Percentiles rank a stretch among this genome's conserved stretches.
Evolutionary conservation across 1,284 basidiomycete genomes (phyloP).

Genomic region (Tausonia pullulans): DNA sequence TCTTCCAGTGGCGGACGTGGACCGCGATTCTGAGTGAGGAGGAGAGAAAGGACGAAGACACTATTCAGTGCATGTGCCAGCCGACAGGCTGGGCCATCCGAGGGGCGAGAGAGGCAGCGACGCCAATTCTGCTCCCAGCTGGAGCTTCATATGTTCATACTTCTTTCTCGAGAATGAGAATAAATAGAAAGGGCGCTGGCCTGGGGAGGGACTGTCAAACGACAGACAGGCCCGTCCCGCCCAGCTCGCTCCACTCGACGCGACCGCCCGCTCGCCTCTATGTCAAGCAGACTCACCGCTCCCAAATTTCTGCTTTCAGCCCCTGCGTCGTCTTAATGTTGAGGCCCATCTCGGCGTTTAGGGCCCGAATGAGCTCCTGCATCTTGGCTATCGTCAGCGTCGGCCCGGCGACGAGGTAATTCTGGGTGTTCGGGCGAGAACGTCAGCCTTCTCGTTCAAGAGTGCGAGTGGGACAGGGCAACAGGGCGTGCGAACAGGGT

Average conservation of each 20-base stretch:
- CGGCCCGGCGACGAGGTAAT: too few relatives aligned
- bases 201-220: too few relatives aligned
- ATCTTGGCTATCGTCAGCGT: conserved; percentile 4
- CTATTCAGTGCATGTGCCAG: too few relatives aligned
- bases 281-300: conserved; percentile 1
- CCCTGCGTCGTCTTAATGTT: conserved; percentile 6
- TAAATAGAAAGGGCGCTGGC: too few relatives aligned
- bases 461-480: too few relatives aligned
- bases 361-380: not conserved
- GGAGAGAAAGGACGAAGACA: not conserved
- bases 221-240: too few relatives aligned
- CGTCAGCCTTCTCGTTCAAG: too few relatives aligned
- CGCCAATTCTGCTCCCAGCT: not conserved
- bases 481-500: too few relatives aligned
- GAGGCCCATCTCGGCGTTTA: conserved; percentile 6
- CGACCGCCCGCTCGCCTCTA: too few relatives aligned
- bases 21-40: not conserved
- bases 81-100: too few relatives aligned
- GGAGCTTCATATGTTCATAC: not conserved
- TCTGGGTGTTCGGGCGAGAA: too few relatives aligned
- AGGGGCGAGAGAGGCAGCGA: not conserved
- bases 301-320: conserved; percentile 10
- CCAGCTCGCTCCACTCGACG: too few relatives aligned
- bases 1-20: not conserved
- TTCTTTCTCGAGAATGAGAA: not conserved